Conservation (phyloP, 306 rosid genomes). For the Malus sylvestris region DNA sequence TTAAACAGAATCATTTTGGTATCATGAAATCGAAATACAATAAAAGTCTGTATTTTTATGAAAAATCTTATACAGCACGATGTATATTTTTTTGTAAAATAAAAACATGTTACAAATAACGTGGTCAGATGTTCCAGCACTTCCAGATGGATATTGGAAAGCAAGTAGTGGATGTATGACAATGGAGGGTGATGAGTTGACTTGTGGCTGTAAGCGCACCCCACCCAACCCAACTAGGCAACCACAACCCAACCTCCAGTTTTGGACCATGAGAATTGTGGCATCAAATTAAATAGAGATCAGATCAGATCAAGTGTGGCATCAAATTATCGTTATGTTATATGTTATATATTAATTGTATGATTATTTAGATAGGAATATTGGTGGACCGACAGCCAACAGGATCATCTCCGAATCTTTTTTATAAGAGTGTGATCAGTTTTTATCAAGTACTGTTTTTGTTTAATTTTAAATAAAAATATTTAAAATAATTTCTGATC, state of each 20-base stretch:
- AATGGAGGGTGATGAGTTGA: not conserved
- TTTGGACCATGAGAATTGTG: not conserved
- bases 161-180: not conserved
- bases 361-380: not conserved
- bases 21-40: too few species aligned
- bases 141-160: too few species aligned
- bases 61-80: rapidly evolving
- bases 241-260: not conserved
- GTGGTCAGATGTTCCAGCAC: too few species aligned
- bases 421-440: rapidly evolving
- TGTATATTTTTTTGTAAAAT: too few species aligned
- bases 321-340: too few species aligned
- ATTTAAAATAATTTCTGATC: too few species aligned
- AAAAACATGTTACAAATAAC: not conserved
- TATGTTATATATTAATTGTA: not conserved
- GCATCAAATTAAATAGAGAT: not conserved
- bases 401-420: too few species aligned
- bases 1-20: too few species aligned
- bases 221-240: not conserved
- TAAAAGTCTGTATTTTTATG: too few species aligned
- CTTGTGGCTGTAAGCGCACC: not conserved
- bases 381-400: not conserved
- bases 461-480: too few species aligned
- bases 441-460: too few species aligned
- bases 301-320: too few species aligned